Evolutionary conservation across 331 rosid species (phyloP).

Genomic region (Quercus tomentella): DNA sequence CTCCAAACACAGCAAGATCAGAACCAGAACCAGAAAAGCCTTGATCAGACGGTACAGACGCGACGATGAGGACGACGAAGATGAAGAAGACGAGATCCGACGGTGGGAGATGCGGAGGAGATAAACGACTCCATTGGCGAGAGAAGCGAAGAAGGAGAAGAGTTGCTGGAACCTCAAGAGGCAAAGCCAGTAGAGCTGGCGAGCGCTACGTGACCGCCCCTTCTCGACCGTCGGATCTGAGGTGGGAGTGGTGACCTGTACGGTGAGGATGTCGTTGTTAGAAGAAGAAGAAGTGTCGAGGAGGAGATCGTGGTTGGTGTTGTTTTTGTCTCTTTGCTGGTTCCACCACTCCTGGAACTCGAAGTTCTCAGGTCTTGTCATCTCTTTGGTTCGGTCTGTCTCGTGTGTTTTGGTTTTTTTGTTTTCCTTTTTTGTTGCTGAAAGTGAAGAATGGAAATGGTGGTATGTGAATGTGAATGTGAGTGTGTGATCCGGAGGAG

Average conservation of each 20-base stretch:
- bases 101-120: conserved; percentile 72
- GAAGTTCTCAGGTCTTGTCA: conserved; percentile 77
- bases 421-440: no score
- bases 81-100: conserved; percentile 38
- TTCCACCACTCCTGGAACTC: conserved; percentile 99
- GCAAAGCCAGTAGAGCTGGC: conserved; percentile 81
- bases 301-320: conserved; percentile 9
- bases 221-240: conserved; percentile 56
- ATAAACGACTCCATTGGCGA: conserved; percentile 34
- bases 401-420: neutral
- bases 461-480: neutral
- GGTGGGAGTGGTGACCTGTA: conserved; percentile 37
- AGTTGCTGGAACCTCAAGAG: conserved; percentile 66
- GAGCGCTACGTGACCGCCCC: conserved; percentile 67
- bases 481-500: conserved; percentile 20
- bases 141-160: conserved; percentile 44
- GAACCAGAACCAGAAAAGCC: conserved; percentile 56
- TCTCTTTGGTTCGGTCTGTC: neutral
- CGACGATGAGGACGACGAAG: conserved; percentile 51
- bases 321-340: conserved; percentile 55
- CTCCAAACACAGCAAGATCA: conserved; percentile 61
- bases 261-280: conserved; percentile 24
- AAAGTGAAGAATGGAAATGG: no score
- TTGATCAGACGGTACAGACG: conserved; percentile 68
- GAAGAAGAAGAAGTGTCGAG: conserved; percentile 12